These are phyloP conservation scores for Sporothrix dimorphospora DNA, from an alignment of 2,329 filamentous ascomycete genomes.

Conservation along the genomic window DNA sequence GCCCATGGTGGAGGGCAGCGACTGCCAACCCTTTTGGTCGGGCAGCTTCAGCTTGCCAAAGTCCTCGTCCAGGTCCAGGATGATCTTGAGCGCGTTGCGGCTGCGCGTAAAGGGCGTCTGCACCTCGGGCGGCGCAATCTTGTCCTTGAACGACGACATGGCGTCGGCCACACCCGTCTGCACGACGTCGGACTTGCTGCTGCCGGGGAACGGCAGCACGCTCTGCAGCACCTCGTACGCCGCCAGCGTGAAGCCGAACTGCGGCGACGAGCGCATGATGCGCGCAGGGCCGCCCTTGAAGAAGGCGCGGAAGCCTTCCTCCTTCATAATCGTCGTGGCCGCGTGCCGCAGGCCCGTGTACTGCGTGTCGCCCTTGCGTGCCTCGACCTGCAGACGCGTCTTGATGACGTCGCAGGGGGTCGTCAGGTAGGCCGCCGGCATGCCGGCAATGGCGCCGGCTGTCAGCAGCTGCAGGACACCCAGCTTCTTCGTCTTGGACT, in stretches of 20 bases:
- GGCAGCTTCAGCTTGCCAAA: conserved; percentile 76
- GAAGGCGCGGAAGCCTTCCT: conserved; percentile 95
- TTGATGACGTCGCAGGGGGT: conserved; percentile 99
- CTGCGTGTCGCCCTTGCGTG: conserved; percentile 86
- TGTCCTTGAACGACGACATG: conserved; percentile 20
- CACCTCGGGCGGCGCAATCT: conserved; percentile 33
- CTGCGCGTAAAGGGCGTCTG: conserved; percentile 62
- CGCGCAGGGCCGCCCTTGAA: conserved; percentile 98
- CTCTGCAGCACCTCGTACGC: conserved; percentile 91
- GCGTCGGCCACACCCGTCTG: conserved; percentile 66
- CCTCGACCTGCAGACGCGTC: conserved; percentile 95
- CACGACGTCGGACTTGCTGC: conserved; percentile 53
- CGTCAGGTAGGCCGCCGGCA: conserved; percentile 91
- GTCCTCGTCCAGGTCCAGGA: conserved; percentile 90
- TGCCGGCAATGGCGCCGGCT: conserved; percentile 90
- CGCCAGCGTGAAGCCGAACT: conserved; percentile 97
- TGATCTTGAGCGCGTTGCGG: conserved; percentile 91
- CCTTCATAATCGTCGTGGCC: conserved; percentile 78
- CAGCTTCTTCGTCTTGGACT: conserved; percentile 82
- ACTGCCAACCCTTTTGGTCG: conserved; percentile 56
- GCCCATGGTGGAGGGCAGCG: conserved; percentile 54
- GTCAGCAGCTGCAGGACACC: conserved; percentile 89
- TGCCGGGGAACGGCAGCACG: conserved; percentile 76
- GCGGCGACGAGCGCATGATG: conserved; percentile 91
- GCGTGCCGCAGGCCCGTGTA: conserved; percentile 89